These are phyloP conservation scores for Hysterium pulicare DNA, from an alignment of 2,329 filamentous ascomycete species.

Conservation along the genomic window DNA sequence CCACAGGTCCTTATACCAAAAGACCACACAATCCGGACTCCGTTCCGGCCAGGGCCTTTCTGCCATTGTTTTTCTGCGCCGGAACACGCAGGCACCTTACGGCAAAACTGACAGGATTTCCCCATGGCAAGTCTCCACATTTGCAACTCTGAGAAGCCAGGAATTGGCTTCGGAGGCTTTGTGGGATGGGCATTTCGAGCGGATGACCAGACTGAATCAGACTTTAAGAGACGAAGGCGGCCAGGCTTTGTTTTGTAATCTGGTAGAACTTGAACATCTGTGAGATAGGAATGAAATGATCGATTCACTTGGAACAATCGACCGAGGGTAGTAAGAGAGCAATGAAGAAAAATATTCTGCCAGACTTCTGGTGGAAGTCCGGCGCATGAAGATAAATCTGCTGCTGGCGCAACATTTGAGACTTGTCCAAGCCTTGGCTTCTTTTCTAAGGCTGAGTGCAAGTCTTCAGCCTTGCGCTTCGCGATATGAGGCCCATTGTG, in stretches of 20 bases:
- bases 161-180: slow-evolving; percentile 66
- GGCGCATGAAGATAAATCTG: slow-evolving; percentile 24
- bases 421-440: slow-evolving; percentile 27
- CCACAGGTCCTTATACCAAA: slow-evolving; percentile 67
- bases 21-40: slow-evolving; percentile 65
- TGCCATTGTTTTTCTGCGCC: slow-evolving; percentile 48
- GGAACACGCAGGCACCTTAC: slow-evolving; percentile 35
- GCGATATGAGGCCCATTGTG: slow-evolving; percentile 11
- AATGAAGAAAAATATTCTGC: slow-evolving; percentile 67
- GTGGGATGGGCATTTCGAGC: slow-evolving; percentile 65
- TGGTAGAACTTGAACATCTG: slow-evolving; percentile 33
- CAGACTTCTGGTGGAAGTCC: slow-evolving; percentile 61
- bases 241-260: slow-evolving; percentile 26
- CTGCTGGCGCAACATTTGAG: slow-evolving; percentile 7
- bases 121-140: slow-evolving; percentile 73
- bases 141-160: slow-evolving; percentile 63
- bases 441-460: slow-evolving; percentile 23
- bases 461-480: slow-evolving; percentile 37
- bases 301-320: slow-evolving; percentile 65
- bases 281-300: slow-evolving; percentile 55
- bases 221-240: slow-evolving; percentile 46
- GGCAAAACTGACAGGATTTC: slow-evolving; percentile 66
- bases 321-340: slow-evolving; percentile 61
- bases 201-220: slow-evolving; percentile 67
- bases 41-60: slow-evolving; percentile 59